Conservation (phyloP, 2,329 filamentous ascomycete species). For the Elsinoe perseae region DNA sequence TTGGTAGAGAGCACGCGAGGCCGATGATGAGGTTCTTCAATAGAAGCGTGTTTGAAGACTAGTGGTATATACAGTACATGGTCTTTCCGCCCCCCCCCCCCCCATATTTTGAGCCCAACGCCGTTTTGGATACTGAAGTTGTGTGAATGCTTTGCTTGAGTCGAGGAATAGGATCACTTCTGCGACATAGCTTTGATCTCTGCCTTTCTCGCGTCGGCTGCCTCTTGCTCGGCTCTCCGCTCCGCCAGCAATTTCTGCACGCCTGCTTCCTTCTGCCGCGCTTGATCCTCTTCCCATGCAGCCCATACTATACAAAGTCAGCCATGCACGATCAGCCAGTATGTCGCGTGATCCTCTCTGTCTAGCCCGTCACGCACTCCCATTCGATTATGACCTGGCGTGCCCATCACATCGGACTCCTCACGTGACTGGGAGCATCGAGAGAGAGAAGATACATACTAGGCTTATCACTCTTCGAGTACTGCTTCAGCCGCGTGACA, state of each 20-base stretch:
- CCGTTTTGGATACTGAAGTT: not conserved
- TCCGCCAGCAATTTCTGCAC: slow-evolving; percentile 26
- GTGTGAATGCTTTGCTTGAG: not conserved
- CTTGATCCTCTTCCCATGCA: slow-evolving; percentile 29
- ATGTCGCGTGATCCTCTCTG: too few species aligned
- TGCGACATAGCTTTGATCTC: slow-evolving; percentile 24
- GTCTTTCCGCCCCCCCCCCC: too few species aligned
- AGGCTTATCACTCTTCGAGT: slow-evolving; percentile 83
- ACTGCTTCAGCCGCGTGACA: slow-evolving; percentile 73
- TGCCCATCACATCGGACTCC: too few species aligned
- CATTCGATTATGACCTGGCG: too few species aligned
- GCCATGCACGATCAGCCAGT: too few species aligned
- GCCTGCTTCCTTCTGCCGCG: slow-evolving; percentile 22
- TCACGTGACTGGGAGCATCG: not conserved
- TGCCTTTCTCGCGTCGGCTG: slow-evolving; percentile 25
- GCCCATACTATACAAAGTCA: slow-evolving; percentile 28
- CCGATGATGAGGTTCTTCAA: slow-evolving; percentile 79
- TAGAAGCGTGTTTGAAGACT: slow-evolving; percentile 48
- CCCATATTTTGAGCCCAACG: slow-evolving; percentile 1
- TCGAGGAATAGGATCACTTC: not conserved
- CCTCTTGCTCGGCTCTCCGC: slow-evolving; percentile 24
- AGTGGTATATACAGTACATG: not conserved
- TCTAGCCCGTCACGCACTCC: not conserved
- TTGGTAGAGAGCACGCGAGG: slow-evolving; percentile 69
- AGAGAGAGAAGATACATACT: slow-evolving; percentile 50